Conservation (phyloP, 345 rosid species). For the Syzygium grande region DNA sequence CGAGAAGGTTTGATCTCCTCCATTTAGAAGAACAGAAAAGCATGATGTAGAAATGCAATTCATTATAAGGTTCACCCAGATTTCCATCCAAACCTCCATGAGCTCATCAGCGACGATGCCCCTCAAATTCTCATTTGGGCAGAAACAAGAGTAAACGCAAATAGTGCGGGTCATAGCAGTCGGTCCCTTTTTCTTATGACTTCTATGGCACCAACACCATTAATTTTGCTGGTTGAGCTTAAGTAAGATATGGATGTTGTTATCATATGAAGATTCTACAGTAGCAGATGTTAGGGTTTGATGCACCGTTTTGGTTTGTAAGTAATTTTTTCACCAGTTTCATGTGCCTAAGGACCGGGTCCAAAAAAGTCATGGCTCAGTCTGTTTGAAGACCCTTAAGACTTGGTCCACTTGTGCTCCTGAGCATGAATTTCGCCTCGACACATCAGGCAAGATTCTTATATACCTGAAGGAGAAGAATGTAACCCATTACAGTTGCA, state of each 20-base stretch:
- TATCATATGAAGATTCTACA: no score
- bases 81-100: neutral
- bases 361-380: neutral
- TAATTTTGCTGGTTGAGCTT: neutral
- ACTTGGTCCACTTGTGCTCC: neutral
- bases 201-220: no score
- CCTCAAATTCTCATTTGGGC: neutral
- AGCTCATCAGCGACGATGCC: neutral
- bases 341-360: neutral
- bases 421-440: neutral
- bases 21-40: no score
- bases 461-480: neutral
- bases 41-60: no score
- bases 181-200: no score
- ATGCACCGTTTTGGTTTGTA: no score
- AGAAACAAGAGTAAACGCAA: neutral
- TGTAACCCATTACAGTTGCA: neutral
- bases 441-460: neutral
- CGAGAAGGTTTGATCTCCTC: no score
- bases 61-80: no score
- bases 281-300: no score
- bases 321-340: no score
- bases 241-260: no score
- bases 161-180: neutral
- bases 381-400: neutral